These are phyloP conservation scores for Ceratobasidium theobromae DNA, from an alignment of 1,284 basidiomycete species.

Conservation along the genomic window DNA sequence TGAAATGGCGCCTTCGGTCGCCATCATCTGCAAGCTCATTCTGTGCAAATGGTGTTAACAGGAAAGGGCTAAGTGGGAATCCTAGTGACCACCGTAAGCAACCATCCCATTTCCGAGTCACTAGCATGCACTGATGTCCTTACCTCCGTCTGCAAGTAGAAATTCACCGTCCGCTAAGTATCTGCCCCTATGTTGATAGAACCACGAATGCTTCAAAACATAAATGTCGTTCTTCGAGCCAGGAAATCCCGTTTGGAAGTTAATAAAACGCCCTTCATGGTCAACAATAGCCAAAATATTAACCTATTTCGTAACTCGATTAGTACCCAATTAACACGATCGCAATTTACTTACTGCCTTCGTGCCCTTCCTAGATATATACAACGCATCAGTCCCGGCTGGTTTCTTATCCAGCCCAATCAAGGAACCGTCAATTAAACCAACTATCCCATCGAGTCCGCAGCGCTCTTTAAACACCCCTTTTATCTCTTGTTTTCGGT, in stretches of 20 bases:
- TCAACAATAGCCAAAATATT: constrained; percentile 4
- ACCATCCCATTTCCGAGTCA: neutral
- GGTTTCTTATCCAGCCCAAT: neutral
- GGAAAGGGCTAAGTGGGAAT: neutral
- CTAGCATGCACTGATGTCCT: neutral
- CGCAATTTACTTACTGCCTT: neutral
- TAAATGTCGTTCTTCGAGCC: neutral
- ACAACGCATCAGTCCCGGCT: neutral
- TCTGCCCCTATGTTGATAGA: neutral
- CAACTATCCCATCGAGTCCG: neutral
- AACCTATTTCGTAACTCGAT: neutral
- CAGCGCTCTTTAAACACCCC: neutral
- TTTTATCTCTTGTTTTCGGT: neutral
- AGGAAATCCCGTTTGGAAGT: neutral
- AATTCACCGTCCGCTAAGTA: neutral
- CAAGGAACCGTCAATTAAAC: neutral
- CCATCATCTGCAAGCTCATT: neutral
- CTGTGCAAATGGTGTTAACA: neutral
- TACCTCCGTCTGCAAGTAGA: constrained; percentile 16
- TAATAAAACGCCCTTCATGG: constrained; percentile 1
- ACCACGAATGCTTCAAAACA: constrained; percentile 2
- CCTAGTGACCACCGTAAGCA: neutral
- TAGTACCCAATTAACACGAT: neutral
- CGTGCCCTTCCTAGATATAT: neutral
- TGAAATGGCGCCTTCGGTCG: neutral